Percentiles rank a stretch among this genome's conserved stretches.
These are phyloP conservation scores for Pogostemon cablin DNA, from an alignment of 257 asterid species.

Conservation along the genomic window DNA sequence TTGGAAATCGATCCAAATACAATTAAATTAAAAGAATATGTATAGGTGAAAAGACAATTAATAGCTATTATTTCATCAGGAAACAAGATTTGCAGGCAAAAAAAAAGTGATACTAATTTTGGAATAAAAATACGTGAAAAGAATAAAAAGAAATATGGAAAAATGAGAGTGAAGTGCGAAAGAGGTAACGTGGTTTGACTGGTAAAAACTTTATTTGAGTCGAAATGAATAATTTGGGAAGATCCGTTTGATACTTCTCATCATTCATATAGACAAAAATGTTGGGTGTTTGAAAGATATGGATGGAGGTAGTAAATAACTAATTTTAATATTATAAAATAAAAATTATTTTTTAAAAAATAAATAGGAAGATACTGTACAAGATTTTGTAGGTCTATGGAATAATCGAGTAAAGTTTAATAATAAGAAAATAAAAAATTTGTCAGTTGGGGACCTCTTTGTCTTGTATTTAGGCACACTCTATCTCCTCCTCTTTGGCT, in stretches of 20 bases:
- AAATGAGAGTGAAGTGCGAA: too few species aligned
- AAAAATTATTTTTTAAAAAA: neutral
- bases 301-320: neutral
- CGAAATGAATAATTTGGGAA: constrained; percentile 29
- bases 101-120: too few species aligned
- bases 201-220: neutral
- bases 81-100: too few species aligned
- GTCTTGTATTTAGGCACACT: constrained; percentile 46
- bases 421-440: constrained; percentile 23
- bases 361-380: constrained; percentile 25
- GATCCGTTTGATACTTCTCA: neutral
- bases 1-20: too few species aligned
- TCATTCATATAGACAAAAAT: constrained; percentile 20
- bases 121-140: too few species aligned
- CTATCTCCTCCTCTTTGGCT: constrained; percentile 64
- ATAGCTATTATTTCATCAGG: too few species aligned
- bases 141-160: too few species aligned
- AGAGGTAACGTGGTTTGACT: neutral
- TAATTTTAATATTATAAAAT: too few species aligned
- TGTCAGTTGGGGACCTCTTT: constrained; percentile 79
- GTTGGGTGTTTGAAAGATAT: constrained; percentile 20
- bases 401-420: constrained; percentile 35
- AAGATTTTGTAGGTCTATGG: constrained; percentile 43
- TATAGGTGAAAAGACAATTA: too few species aligned
- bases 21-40: too few species aligned